Percentiles rank a stretch among this genome's conserved stretches.
Evolutionary conservation across 257 asterid genomes (phyloP).

Genomic region (Capsicum rhomboideum): DNA sequence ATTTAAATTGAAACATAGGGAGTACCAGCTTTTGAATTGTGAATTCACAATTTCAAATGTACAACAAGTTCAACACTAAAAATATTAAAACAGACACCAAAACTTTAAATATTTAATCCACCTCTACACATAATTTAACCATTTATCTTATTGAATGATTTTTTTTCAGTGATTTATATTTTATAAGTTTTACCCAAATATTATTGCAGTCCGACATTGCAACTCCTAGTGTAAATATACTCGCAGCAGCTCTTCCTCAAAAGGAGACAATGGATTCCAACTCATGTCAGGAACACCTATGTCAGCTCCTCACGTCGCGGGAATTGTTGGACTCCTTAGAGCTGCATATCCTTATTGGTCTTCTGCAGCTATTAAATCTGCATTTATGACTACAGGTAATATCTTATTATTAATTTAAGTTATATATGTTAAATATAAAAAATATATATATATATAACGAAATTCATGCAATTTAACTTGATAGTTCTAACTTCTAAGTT

Average conservation of each 20-base stretch:
- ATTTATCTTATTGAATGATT: too few species aligned
- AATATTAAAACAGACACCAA: too few species aligned
- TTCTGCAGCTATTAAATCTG: slow-evolving; percentile 19
- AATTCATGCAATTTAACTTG: not conserved
- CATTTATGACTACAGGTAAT: not conserved
- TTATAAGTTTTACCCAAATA: not conserved
- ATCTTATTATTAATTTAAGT: too few species aligned
- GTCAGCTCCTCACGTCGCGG: slow-evolving; percentile 41
- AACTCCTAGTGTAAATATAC: not conserved
- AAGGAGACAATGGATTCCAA: not conserved
- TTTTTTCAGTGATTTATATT: too few species aligned
- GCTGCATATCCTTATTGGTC: slow-evolving; percentile 31
- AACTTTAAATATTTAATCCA: too few species aligned
- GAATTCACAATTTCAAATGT: too few species aligned
- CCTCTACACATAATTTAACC: not conserved
- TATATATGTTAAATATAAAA: too few species aligned
- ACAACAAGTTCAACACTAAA: too few species aligned
- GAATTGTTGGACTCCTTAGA: slow-evolving; percentile 32
- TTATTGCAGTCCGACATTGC: not conserved
- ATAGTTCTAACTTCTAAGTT: too few species aligned
- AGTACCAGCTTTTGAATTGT: too few species aligned
- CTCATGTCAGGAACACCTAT: slow-evolving; percentile 26
- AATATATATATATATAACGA: too few species aligned
- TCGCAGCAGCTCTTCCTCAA: not conserved
- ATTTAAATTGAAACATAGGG: too few species aligned